Conservation (phyloP, 768 basidiomycete species). For the Glaciozyma martinii region DNA sequence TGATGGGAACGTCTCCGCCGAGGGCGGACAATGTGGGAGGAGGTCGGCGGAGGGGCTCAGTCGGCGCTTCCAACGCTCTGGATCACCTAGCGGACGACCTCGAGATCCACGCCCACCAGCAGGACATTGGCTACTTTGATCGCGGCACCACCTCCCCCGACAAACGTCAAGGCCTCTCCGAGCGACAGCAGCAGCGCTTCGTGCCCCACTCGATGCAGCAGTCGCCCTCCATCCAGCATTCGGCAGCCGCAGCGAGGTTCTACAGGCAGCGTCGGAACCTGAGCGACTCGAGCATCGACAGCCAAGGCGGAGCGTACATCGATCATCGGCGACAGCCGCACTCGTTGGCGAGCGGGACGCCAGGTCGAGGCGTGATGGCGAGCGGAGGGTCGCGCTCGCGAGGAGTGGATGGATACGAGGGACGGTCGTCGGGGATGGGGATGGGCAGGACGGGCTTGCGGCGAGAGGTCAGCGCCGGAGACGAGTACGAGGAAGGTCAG, state of each 20-base stretch:
- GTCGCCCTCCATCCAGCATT: constrained; percentile 1
- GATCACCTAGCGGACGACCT: constrained; percentile 30
- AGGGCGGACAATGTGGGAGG: not conserved
- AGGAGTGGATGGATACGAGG: not conserved
- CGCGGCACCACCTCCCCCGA: constrained; percentile 1
- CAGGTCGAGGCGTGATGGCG: not conserved
- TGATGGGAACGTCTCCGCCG: not conserved
- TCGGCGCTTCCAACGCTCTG: constrained; percentile 17
- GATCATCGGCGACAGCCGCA: constrained; percentile 34
- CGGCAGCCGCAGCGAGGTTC: constrained; percentile 26
- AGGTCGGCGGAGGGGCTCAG: not conserved
- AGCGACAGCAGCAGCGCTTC: not conserved
- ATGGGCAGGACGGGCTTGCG: not conserved
- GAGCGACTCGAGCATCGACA: constrained; percentile 35
- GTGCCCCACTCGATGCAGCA: constrained; percentile 2
- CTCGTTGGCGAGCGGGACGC: constrained; percentile 20
- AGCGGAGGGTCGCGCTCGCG: not conserved
- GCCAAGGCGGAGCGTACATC: constrained; percentile 34
- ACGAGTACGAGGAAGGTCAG: constrained; percentile 4
- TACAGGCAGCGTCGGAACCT: constrained; percentile 35
- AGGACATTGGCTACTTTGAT: constrained; percentile 12
- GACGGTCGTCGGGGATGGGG: not conserved
- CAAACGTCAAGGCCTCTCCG: not conserved
- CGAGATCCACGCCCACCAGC: constrained; percentile 23
- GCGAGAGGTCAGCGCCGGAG: constrained; percentile 12